Evolutionary conservation across 1,139 yeast genomes (phyloP).

Genomic region (Candida pseudocylindracea): DNA sequence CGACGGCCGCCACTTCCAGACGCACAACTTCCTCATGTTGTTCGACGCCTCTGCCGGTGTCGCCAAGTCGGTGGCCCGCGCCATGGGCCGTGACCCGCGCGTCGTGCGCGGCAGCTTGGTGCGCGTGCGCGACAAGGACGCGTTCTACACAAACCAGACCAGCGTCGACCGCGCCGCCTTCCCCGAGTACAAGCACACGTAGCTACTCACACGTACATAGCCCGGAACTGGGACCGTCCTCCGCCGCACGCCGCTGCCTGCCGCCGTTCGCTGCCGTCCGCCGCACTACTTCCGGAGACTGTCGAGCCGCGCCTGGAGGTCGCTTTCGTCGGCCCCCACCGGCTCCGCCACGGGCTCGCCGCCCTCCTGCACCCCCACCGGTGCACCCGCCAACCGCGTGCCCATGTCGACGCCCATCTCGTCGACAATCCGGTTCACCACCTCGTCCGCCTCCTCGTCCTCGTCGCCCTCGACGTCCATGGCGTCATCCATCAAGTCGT

Average conservation of each 20-base stretch:
- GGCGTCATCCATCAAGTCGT: constrained; percentile 89
- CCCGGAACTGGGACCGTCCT: no score
- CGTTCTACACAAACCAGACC: no score
- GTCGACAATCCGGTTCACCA: constrained; percentile 77
- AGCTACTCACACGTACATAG: no score
- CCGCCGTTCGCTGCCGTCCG: no score
- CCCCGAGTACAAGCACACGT: no score
- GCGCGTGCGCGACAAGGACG: no score
- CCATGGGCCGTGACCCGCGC: constrained; percentile 58
- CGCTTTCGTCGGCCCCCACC: constrained; percentile 40
- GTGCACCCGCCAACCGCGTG: constrained; percentile 44
- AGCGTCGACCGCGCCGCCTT: no score
- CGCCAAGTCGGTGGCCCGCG: constrained; percentile 65
- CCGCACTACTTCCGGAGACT: constrained; percentile 52
- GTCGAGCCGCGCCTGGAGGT: constrained; percentile 72
- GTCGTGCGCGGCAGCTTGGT: no score
- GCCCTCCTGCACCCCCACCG: constrained; percentile 13
- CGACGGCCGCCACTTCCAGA: constrained; percentile 80
- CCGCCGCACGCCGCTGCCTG: no score
- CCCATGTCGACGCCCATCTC: constrained; percentile 87
- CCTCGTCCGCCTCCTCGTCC: constrained; percentile 84
- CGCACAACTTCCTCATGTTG: constrained; percentile 66
- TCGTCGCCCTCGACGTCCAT: constrained; percentile 71
- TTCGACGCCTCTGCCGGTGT: constrained; percentile 77
- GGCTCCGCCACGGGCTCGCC: constrained; percentile 7